These are phyloP conservation scores for Kickxella alabastrina DNA, from an alignment of 192 early-diverging fungal species.

Conservation along the genomic window DNA sequence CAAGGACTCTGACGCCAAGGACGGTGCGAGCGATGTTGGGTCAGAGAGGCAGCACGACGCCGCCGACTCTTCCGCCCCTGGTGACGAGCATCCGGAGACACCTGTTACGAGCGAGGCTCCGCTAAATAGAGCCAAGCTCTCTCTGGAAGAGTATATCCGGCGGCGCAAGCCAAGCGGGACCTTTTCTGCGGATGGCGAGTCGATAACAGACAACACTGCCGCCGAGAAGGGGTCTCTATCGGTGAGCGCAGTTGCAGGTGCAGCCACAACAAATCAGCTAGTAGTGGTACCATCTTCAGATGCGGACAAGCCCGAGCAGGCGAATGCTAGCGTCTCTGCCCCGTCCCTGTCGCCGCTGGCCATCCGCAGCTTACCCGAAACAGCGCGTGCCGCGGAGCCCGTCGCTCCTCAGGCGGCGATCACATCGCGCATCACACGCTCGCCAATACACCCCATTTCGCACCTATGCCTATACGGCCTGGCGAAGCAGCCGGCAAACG, in stretches of 20 bases:
- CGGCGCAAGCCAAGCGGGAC: constrained; percentile 13
- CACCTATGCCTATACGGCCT: background rate
- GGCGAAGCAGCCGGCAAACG: background rate
- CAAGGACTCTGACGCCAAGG: constrained; percentile 7
- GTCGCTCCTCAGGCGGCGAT: too few species aligned
- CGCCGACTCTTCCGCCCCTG: background rate
- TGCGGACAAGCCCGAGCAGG: too few species aligned
- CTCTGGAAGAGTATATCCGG: constrained; percentile 14
- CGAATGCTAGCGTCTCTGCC: too few species aligned
- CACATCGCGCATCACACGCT: too few species aligned
- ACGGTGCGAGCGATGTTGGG: background rate
- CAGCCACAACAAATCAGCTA: too few species aligned
- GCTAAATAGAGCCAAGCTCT: constrained; percentile 1
- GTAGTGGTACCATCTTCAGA: too few species aligned
- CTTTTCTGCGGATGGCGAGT: background rate
- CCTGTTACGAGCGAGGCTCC: background rate
- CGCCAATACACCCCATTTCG: constrained; percentile 1
- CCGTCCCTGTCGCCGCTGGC: too few species aligned
- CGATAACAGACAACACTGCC: too few species aligned
- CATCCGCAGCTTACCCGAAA: too few species aligned
- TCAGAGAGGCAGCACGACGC: background rate
- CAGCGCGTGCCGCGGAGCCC: too few species aligned
- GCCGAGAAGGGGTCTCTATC: background rate
- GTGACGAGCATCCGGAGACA: background rate
- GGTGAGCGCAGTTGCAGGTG: background rate